Evolutionary conservation across 108 stramenopile species (phyloP), one percentile per base, ranked within the genome.

Genomic region (Phaeodactylum tricornutum): DNA sequence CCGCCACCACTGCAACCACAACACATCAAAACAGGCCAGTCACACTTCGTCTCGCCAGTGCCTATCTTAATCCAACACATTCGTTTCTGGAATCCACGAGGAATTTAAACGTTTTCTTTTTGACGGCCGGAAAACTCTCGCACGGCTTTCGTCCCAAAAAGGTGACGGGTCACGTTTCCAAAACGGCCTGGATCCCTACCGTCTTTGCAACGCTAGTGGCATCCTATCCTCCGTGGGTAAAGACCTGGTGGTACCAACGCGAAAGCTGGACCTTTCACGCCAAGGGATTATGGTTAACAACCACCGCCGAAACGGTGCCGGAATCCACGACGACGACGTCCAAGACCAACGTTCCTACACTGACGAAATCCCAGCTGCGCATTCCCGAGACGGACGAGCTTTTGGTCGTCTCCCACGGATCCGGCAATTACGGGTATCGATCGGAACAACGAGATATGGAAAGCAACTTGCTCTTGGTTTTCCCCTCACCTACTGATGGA

Each of bases 201-300:
- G 78, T 79, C 7, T 90, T 83, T 61, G 57, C 73, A 20, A 47
- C 66, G 9, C 61, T 83, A 46, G 72, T 78, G 21, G 50, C 61
- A 2, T 53, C 62, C 7, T n/a, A n/a, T n/a, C 19, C 36, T 43
- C 42, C 48, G 17, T 51, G 77, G 6, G 31, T 47, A 19, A 45
- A 41, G 11, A 69, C 74, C 8, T 72, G 65, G n/a, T 71, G 71
- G 32, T 90, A 72, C 48, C 69, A 90, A 55, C 60, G 81, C 19
- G 44, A 21, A 31, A 69, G 64, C 16, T 90, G 87, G 87, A 85
- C 87, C 22, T 90, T 85, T 64, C 87, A 90, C 59, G 80, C 87
- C 33, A 90, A 90, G 62, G 87, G 83, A 12, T 38, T 90, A 19
- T 90, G 87, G 87, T 43, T 88, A 28, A 63, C 66, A 22, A n/a